Evolutionary conservation across 2,329 filamentous ascomycete genomes (phyloP), one percentile per base, ranked within the genome.

Genomic region (Ophiostoma angusticollis): DNA sequence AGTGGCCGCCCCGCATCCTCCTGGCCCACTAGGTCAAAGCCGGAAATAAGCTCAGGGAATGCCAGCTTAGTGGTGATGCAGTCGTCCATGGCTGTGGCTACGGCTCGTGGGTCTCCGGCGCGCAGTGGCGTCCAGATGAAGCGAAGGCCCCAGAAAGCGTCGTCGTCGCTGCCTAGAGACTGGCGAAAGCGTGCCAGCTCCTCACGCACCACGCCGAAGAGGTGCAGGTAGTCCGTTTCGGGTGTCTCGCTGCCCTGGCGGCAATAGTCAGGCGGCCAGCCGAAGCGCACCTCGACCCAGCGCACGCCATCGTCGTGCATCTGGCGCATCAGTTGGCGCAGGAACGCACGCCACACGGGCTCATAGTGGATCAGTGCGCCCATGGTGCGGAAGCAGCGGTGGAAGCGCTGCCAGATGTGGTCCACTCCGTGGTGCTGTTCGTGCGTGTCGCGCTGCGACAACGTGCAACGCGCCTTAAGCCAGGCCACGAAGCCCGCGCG

Each of bases 21-120:
- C 57, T 89, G 82, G 0, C 85, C 87, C 5, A 94, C 86, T 9
- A 95, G 62, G 58, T 96, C 89, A 58, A 85, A 95, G 9, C 89
- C 89, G 19, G 81, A 78, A 49, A 95, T 75, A 7, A 93, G 67
- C 35, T 86, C 68, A 0, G 89, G 84, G 54, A 80, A 87, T 23
- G 73, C 69, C 39, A 81, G 63, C 60, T 95, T 95, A 50, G 83
- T 79, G 5, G 73, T 68, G 49, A 96, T 84, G 58, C 87, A 95
- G 47, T 82, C 64, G 54, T 89, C 82, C 87, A 95, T 95, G 57
- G 75, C 76, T 46, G 86, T 72, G 16, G 86, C 65, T 33, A 95
- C 74, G 12, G 64, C 58, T 34, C 77, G 74, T 13, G 78, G 79
- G 19, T 72, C 66, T 37, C 74, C 67, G 21, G 61, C 62, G 29